phyloP scores from a whole-genome alignment of 495 filamentous ascomycete species.

The Aspergillus hancockii region DNA sequence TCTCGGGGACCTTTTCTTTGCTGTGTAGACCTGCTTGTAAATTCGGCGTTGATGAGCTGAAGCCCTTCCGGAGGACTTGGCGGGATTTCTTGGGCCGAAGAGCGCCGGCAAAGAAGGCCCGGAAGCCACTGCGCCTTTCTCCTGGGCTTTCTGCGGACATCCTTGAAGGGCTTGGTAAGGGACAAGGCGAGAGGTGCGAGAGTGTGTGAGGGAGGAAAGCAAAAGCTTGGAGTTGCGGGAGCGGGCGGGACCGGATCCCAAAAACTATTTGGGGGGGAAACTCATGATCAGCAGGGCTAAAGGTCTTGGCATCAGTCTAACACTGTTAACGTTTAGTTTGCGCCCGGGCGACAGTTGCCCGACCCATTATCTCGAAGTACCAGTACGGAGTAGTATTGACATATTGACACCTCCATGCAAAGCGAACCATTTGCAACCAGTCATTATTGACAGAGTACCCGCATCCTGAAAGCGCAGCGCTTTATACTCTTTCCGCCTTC shows the following conservation, averaged over 20 bases:
- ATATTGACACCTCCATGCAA: too few species aligned
- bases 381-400: neutral
- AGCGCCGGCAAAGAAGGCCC: constrained; percentile 36
- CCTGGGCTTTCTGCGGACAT: constrained; percentile 43
- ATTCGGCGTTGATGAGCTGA: constrained; percentile 34
- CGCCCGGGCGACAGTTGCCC: too few species aligned
- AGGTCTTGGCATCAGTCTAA: neutral
- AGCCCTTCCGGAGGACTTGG: constrained; percentile 45
- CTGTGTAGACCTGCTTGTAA: constrained; percentile 21
- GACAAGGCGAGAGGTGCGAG: neutral
- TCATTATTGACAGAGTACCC: too few species aligned
- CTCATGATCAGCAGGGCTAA: too few species aligned
- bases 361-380: neutral
- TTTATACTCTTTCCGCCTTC: too few species aligned
- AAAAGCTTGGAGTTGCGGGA: constrained; percentile 6
- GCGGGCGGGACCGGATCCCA: neutral
- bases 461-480: too few species aligned
- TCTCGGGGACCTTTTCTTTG: constrained; percentile 34
- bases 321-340: too few species aligned
- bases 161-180: constrained; percentile 7
- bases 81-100: constrained; percentile 49
- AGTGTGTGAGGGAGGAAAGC: neutral
- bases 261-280: too few species aligned
- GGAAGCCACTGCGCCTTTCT: constrained; percentile 33
- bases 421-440: too few species aligned